Evolutionary conservation across 2,329 filamentous ascomycete species (phyloP).

Genomic region (Ustilaginoidea virens): DNA sequence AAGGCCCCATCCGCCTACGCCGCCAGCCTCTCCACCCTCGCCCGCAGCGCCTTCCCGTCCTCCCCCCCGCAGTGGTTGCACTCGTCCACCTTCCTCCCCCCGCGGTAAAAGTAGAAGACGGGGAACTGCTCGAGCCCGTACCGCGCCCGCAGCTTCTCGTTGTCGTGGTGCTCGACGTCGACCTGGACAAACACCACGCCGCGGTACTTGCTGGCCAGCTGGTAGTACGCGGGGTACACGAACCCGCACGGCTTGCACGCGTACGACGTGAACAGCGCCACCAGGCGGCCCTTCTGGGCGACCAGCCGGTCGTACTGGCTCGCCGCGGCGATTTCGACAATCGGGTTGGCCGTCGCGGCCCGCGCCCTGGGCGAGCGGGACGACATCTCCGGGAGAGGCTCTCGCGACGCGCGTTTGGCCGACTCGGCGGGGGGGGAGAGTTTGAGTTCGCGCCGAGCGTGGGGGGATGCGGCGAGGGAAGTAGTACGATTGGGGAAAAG

Average conservation of each 20-base stretch:
- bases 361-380: too few relatives aligned
- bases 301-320: conserved; percentile 46
- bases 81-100: conserved; percentile 55
- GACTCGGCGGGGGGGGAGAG: too few relatives aligned
- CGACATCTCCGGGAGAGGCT: too few relatives aligned
- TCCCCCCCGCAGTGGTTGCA: conserved; percentile 24
- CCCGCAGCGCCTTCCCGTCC: conserved; percentile 2
- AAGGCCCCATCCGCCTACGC: too few relatives aligned
- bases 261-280: conserved; percentile 56
- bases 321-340: conserved; percentile 1
- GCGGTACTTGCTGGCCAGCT: conserved; percentile 36
- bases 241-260: conserved; percentile 96
- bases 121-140: conserved; percentile 83
- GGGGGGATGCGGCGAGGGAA: too few relatives aligned
- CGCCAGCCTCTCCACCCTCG: conserved; percentile 1
- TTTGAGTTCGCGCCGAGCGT: too few relatives aligned
- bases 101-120: conserved; percentile 75
- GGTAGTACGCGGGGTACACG: conserved; percentile 49
- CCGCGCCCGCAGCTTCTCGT: conserved; percentile 59
- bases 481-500: too few relatives aligned
- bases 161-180: conserved; percentile 77
- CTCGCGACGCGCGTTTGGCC: too few relatives aligned
- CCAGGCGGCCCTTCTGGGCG: conserved; percentile 53
- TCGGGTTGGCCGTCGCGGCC: conserved; percentile 1
- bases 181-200: conserved; percentile 69